Percentiles rank a stretch among this genome's conserved stretches.
Conservation (phyloP, 345 rosid genomes). For the Cardamine occulta region DNA sequence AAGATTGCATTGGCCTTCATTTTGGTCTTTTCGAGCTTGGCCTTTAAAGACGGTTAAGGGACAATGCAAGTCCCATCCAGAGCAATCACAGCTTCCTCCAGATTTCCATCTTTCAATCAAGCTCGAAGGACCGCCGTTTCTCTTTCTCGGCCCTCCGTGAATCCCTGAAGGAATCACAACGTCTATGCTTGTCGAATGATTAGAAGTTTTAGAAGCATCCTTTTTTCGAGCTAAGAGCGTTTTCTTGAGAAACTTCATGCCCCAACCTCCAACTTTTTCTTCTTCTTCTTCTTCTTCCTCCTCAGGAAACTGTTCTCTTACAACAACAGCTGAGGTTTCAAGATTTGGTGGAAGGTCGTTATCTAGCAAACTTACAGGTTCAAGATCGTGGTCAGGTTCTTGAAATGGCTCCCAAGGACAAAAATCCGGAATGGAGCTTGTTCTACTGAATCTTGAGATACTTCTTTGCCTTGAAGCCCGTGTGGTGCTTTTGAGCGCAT, state of each 20-base stretch:
- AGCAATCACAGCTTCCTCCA: constrained; percentile 90
- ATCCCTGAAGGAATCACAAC: constrained; percentile 80
- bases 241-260: constrained; percentile 84
- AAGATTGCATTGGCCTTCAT: constrained; percentile 60
- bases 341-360: constrained; percentile 65
- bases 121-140: constrained; percentile 71
- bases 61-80: constrained; percentile 98
- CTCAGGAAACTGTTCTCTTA: constrained; percentile 58
- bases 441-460: constrained; percentile 54
- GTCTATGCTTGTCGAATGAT: constrained; percentile 58
- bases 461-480: constrained; percentile 65
- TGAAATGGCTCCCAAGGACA: constrained; percentile 56
- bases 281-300: constrained; percentile 32
- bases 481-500: constrained; percentile 53
- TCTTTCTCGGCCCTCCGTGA: constrained; percentile 83
- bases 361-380: constrained; percentile 48
- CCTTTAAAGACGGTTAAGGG: constrained; percentile 61
- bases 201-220: constrained; percentile 33
- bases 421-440: constrained; percentile 54
- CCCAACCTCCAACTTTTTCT: constrained; percentile 78
- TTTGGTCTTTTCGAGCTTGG: constrained; percentile 46
- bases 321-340: constrained; percentile 77
- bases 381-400: constrained; percentile 47
- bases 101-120: constrained; percentile 87
- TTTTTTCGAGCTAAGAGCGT: constrained; percentile 36